Evolutionary conservation across 495 filamentous ascomycete species (phyloP), one percentile per base, ranked within the genome.

Genomic region (Aspergillus diversus): DNA sequence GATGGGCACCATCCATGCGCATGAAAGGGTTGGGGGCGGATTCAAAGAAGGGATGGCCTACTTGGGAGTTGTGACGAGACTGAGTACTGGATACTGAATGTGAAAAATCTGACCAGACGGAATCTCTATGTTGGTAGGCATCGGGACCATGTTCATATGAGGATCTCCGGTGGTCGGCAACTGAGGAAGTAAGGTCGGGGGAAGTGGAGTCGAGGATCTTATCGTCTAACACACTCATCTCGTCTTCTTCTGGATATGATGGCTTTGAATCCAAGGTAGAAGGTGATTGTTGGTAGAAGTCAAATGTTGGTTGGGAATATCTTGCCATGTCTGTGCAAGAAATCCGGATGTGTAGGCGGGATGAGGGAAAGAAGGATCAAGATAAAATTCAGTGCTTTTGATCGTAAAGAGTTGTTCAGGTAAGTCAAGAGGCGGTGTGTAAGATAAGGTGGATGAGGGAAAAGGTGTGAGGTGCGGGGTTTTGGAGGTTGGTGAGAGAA

Each of bases 171-270:
- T 75, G 78, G 66, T 81, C 77, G 70, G 80, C 82, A 77, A 88
- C 83, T 64, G 86, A 82, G 49, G 68, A 63, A 39, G 89, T 87
- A 76, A 92, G 85, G 66, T 90, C 88, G 66, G 92, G 79, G 37
- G 87, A 85, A 15, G 85, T 71, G 81, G 84, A 66, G 73, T 93
- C 91, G 64, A 94, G 84, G 71, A 93, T 93, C 79, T 90, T 89
- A 49, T 94, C 90, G 77, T 96, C 92, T 65, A 96, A 80, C 74
- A 93, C 89, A 73, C 85, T 89, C 75, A 86, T 84, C 70, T 92
- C 90, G 77, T 94, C 91, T 62, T 93, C 91, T 64, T 93, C 90
- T 64, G 89, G 84, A 79, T 81, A 88, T 66, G 85, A 83, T 55
- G 84, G 80, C 60, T 67, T 82, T 56, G 87, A 83, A 69, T 90